Base-by-base conservation (phyloP, 2,329 filamentous ascomycete species). In the Pseudonectria foliicola region DNA sequence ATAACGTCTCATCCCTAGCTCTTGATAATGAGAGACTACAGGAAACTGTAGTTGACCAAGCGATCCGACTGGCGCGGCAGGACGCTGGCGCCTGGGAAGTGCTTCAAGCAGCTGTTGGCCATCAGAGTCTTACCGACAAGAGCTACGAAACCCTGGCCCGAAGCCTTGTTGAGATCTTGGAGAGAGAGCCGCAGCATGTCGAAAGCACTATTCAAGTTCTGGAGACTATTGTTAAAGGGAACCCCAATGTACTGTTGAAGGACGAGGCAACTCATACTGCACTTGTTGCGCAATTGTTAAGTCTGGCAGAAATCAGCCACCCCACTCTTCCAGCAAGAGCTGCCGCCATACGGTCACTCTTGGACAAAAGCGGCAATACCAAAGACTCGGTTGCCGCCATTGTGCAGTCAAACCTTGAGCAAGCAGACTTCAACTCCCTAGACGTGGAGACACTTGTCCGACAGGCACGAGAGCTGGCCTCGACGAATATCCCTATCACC, bases 321-420 rank as follows among this genome's bases (percentile, higher is more conserved):
- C 32, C 49, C 1, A 34, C 45, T 1, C 37, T 67, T 4, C 63
- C 68, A 2, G 50, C 62, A 3, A 67, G 66, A 34, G 63, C 67
- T 3, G 49, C 54, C 2, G 50, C 54, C 0, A 51, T 80, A 14
- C 68, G 64, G 10, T 52, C 61, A 0, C 52, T 71, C 2, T 48
- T 80, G 11, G 68, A 75, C 21, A 58, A 54, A 6, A 60, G 66
- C 12, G 54, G 56, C 0, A 54, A 57, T n/a, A 62, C 60, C 11
- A 63, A 62, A 10, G 56, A 66, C 2, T 68, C 71, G 3, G 54
- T 73, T 12, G 49, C 72, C 15, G 61, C 59, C 6, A 70, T 80
- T 6, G 67, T 80, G 7, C 70, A 74, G 37, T 61, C 66, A 13
- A 77, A 77, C 30, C 60, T 80, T 3, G 69, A 77, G 35, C 59